These are phyloP conservation scores for Drechslerella coelobrocha DNA, from an alignment of 2,329 filamentous ascomycete genomes.

Conservation along the genomic window DNA sequence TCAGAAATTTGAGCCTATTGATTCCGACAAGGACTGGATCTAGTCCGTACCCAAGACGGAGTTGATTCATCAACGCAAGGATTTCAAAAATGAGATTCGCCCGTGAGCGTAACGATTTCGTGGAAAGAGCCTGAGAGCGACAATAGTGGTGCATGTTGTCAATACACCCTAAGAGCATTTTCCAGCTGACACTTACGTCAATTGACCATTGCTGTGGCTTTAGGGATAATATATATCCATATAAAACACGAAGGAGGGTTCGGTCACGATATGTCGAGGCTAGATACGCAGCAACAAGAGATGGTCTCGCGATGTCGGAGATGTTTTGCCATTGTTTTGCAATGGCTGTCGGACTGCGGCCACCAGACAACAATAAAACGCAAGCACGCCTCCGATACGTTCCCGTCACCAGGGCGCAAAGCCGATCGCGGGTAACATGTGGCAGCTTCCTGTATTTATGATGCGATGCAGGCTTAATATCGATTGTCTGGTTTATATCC, in stretches of 20 bases:
- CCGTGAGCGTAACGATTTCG: conserved; percentile 12
- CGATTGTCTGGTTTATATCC: too few relatives aligned
- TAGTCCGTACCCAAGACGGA: background rate
- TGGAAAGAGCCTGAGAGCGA: conserved; percentile 1
- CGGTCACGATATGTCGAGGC: conserved; percentile 16
- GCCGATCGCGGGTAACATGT: background rate
- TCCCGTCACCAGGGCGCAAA: background rate
- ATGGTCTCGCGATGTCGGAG: background rate
- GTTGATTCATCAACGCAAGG: conserved; percentile 5
- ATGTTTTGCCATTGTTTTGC: conserved; percentile 6
- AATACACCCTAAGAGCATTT: conserved; percentile 37
- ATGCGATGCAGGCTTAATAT: background rate
- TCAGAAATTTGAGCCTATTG: conserved; percentile 19
- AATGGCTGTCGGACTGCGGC: conserved; percentile 20
- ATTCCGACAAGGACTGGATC: conserved; percentile 18
- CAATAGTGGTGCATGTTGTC: conserved; percentile 17
- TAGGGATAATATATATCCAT: conserved; percentile 10
- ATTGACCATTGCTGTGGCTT: background rate
- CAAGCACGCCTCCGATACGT: conserved; percentile 18
- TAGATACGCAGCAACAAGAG: conserved; percentile 22
- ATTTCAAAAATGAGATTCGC: conserved; percentile 22
- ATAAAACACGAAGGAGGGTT: conserved; percentile 22
- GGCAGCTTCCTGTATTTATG: background rate
- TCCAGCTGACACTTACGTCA: conserved; percentile 14
- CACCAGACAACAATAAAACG: conserved; percentile 10